These are phyloP conservation scores for Musa schizocarpa DNA, from an alignment of 176 grass and related monocot genomes.

Conservation along the genomic window DNA sequence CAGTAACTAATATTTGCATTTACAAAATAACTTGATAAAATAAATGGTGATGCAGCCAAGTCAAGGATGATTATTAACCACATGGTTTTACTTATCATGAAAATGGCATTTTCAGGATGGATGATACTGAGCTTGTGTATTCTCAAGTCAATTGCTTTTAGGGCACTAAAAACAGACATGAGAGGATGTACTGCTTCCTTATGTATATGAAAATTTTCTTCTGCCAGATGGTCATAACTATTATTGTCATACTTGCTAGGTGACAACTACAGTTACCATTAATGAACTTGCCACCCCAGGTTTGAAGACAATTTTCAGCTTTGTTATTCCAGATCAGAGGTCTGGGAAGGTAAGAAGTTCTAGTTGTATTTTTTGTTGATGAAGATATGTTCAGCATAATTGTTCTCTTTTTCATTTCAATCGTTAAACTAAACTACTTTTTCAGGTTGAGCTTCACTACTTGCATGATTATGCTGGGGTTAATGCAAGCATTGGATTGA, in stretches of 20 bases:
- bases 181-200: too few species aligned
- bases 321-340: conserved; percentile 83
- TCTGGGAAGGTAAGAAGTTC: conserved; percentile 67
- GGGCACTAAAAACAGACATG: too few species aligned
- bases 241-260: conserved; percentile 20
- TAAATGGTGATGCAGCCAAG: too few species aligned
- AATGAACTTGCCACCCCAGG: conserved; percentile 60
- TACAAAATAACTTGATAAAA: too few species aligned
- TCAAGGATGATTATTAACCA: too few species aligned
- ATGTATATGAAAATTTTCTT: background rate
- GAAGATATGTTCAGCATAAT: background rate
- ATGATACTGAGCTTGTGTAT: too few species aligned
- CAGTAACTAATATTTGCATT: too few species aligned
- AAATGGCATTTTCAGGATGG: too few species aligned
- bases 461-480: conserved; percentile 82
- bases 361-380: background rate
- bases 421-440: background rate
- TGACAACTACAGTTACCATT: conserved; percentile 53
- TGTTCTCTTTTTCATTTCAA: background rate
- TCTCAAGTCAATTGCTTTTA: too few species aligned
- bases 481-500: conserved; percentile 82
- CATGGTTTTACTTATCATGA: too few species aligned
- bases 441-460: conserved; percentile 86
- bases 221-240: background rate
- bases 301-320: conserved; percentile 80